phyloP scores from a whole-genome alignment of 106 monocot genomes.

The Dendrobium huoshanense region DNA sequence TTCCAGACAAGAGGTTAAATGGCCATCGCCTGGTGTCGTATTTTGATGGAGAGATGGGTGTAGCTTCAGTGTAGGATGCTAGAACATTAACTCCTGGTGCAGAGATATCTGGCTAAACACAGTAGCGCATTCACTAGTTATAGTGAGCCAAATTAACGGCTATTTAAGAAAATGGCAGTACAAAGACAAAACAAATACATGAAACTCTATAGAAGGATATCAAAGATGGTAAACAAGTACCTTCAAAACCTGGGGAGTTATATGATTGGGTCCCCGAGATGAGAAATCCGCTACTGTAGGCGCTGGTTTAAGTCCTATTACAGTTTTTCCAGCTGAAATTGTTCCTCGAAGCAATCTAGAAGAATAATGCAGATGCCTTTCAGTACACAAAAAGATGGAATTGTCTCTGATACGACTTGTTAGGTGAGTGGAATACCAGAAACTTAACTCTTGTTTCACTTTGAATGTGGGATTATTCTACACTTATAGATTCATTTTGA shows the following conservation, averaged over 20 bases:
- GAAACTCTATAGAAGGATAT: too few relatives aligned
- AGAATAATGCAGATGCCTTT: background rate
- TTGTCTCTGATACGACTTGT: too few relatives aligned
- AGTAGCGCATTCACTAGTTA: background rate
- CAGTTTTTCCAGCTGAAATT: slow-evolving; percentile 29
- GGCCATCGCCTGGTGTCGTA: slow-evolving; percentile 43
- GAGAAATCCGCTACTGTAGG: slow-evolving; percentile 63
- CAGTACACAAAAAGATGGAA: too few relatives aligned
- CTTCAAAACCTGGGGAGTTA: slow-evolving; percentile 60
- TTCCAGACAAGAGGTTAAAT: slow-evolving; percentile 78
- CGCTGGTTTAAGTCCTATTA: slow-evolving; percentile 23
- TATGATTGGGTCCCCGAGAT: slow-evolving; percentile 46
- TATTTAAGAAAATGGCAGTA: too few relatives aligned
- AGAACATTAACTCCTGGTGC: slow-evolving; percentile 83
- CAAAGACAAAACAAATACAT: too few relatives aligned
- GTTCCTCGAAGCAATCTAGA: slow-evolving; percentile 28
- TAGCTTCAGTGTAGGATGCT: slow-evolving; percentile 66
- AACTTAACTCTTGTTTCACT: background rate
- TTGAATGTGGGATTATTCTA: too few relatives aligned
- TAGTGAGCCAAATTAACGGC: too few relatives aligned
- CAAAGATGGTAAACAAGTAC: slow-evolving; percentile 5
- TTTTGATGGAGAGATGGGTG: slow-evolving; percentile 59
- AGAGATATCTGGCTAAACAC: slow-evolving; percentile 60
- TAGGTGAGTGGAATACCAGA: too few relatives aligned
- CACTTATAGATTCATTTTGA: background rate